Evolutionary conservation across 768 basidiomycete genomes (phyloP).

Genomic region (Calocera viscosa): DNA sequence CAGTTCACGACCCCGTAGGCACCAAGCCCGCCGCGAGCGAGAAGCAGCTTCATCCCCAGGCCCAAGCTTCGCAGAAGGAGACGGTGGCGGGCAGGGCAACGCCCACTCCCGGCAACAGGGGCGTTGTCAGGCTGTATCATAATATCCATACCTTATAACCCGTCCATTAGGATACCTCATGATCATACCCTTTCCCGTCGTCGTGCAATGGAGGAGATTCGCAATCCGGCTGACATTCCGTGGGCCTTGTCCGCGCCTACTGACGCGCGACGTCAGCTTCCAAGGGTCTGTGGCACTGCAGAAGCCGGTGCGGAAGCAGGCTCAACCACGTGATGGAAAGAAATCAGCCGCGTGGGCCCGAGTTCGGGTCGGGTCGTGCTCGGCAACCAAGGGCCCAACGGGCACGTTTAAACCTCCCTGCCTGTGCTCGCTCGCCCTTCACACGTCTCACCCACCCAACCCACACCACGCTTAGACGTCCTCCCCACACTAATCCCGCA

Average conservation of each 20-base stretch:
- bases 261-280: not conserved
- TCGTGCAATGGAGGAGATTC: not conserved
- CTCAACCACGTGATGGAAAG: not conserved
- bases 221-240: not conserved
- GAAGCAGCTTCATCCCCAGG: not conserved
- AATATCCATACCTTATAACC: not conserved
- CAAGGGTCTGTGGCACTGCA: not conserved
- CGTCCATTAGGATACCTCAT: not conserved
- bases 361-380: not conserved
- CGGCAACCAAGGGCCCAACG: too few species aligned
- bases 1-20: too few species aligned
- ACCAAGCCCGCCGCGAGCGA: not conserved
- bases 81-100: not conserved
- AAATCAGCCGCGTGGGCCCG: slow-evolving; percentile 7
- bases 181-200: not conserved
- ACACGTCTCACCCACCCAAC: not conserved
- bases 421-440: not conserved
- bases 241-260: too few species aligned
- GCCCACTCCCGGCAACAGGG: not conserved
- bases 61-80: not conserved
- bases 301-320: not conserved
- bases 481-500: not conserved
- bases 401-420: not conserved
- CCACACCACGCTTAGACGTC: not conserved
- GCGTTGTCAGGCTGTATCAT: slow-evolving; percentile 6